Base-by-base conservation (phyloP, 164 flowering plant species). In the Nymphaea colorata region DNA sequence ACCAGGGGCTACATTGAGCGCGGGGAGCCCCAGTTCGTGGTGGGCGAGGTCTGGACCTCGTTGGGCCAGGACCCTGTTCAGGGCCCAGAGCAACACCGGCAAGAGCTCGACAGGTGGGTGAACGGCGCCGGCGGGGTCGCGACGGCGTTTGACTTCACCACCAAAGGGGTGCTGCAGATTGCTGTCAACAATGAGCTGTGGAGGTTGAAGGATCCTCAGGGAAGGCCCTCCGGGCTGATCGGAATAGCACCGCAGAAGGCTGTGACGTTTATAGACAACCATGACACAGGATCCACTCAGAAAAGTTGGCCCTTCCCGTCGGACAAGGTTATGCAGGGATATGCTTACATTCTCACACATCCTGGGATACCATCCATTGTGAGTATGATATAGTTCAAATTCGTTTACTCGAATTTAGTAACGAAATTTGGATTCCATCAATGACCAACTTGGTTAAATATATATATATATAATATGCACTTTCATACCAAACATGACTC, bases 311-410 rank as follows among this genome's bases (percentile, higher is more conserved):
- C 91, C 5, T 91, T 89, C 72, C 96, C 98, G 10, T 78, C 87
- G 0, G 91, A 88, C 47, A 85, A 87, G 78, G 85, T 88, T 70
- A 83, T 86, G 78, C 91, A 67, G 42, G 97, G 97, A 62, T 91
- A 91, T 70, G 86, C 82, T 4, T 88, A 91, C 70, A 86, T 91
- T 62, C 89, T 91, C 76, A 91, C 94, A n/a, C 94, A 91, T 74
- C 93, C 94, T 4, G 93, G 94, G 41, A 82, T 71, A 6, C 96
- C 93, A 17, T 77, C 85, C 5, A 73, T 90, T 14, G 96, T 87
- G 79, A 75, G 73, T 68, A 63, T 25, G 36, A 25, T 25, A 25
- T 25, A 25, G 36, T 25, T 25, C 36, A 1, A 25, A 25, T 25
- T 25, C 36, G 36, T 25, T 25, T 25, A 25, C 36, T 25, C 36